Evolutionary conservation across 768 basidiomycete species (phyloP), one percentile per base, ranked within the genome.

Genomic region (Neoboletus brunneissimus): DNA sequence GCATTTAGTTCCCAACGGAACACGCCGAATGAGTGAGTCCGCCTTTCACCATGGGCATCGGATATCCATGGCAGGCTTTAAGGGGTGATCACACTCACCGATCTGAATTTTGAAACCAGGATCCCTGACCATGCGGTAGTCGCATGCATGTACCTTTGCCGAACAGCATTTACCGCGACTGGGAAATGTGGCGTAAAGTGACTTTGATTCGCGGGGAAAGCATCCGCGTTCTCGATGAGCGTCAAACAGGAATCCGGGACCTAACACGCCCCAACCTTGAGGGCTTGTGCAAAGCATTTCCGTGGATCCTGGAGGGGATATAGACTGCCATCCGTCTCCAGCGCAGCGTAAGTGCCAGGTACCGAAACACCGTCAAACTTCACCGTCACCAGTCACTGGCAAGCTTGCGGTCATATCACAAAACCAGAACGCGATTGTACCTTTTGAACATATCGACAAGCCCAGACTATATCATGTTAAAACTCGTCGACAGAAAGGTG

Each of bases 21-120:
- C 64, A 67, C 37, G 62, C 44, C 53, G 61, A 23, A 54, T 11
- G 51, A 40, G 67, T 35, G 58, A 63, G 64, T 56, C 20, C 37
- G 31, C 8, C 32, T 48, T 57, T 51, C n/a, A n/a, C 27, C 16
- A n/a, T 22, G 38, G 48, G 29, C 51, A 6, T 35, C 15, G 34
- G 54, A 57, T 54, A 53, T 53, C 27, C 46, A 54, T n/a, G n/a
- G n/a, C 25, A 38, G 43, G 46, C 25, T 37, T 52, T 23, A 12
- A 54, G 48, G 62, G 54, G 64, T 51, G 50, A 23, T 23, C 15
- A 22, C 27, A n/a, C 34, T 43, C 44, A 35, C 38, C 31, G 38
- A 32, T 29, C 32, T 42, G 22, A 41, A 9, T 27, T 29, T 47
- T 38, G 27, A 37, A 12, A 15, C 15, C 40, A 37, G 20, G 32